Evolutionary conservation across 2,329 filamentous ascomycete genomes (phyloP), one percentile per base, ranked within the genome.

Genomic region (Aspergillus luchuensis): DNA sequence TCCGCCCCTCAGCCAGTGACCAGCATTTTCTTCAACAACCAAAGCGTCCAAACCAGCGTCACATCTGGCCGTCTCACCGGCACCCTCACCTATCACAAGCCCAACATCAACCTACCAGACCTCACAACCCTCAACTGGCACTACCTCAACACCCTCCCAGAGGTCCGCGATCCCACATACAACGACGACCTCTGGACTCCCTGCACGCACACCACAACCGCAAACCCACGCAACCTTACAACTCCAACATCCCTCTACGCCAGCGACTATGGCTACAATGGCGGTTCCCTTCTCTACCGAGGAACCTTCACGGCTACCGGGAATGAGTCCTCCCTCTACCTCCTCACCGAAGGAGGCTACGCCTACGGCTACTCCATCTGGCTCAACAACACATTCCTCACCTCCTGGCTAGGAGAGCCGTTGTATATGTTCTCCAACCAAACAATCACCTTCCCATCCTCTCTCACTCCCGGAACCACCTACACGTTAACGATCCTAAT

Each of bases 221-320:
- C 62, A 48, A 67, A 67, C 36, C 59, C 62, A 11, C 48, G 55
- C 4, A 36, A 55, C 3, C 58, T 66, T 4, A 59, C 56, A 2
- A 73, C 69, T 0, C 71, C 71, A 1, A 65, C 41, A 3, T 67
- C 48, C 17, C 56, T 75, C 5, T 72, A 75, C 58, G 66, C 66
- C 4, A 65, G 64, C 56, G 72, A 73, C 47, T 75, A 74, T 41
- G 71, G 73, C 21, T 75, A 67, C 47, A 65, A 74, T 41, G 62
- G 61, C 1, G 70, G 72, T 3, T 70, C 69, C 13, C 28, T 74
- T 0, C 33, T 75, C 15, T 74, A 69, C 56, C 67, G 71, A 2
- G 72, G 70, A 17, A 65, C 70, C 45, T 75, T 75, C 49, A 55
- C 57, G 2, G 69, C 69, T 5, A 68, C 61, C 47, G 68, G 71